phyloP scores from a whole-genome alignment of 2,329 filamentous ascomycete species.

The Xylaria sp. region DNA sequence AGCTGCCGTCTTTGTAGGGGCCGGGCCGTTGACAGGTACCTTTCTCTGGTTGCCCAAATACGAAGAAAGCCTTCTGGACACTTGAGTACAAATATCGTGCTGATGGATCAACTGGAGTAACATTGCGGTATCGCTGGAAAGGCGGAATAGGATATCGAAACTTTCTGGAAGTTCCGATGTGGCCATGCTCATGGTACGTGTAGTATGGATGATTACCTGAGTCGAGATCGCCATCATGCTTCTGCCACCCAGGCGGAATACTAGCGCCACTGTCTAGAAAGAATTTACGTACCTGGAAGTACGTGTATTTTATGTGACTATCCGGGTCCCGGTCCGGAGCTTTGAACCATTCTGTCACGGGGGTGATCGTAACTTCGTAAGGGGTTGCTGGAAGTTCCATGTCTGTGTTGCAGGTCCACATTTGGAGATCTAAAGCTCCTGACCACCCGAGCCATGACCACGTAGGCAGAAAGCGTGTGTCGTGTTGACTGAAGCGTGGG shows the following conservation, averaged over 20 bases:
- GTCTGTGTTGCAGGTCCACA: slow-evolving; percentile 25
- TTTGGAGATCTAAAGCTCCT: slow-evolving; percentile 20
- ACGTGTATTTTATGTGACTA: slow-evolving; percentile 14
- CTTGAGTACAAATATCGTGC: slow-evolving; percentile 14
- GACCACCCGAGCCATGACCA: slow-evolving; percentile 30
- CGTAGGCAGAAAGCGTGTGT: slow-evolving; percentile 13
- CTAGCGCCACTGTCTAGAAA: slow-evolving; percentile 5
- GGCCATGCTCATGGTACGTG: slow-evolving; percentile 16
- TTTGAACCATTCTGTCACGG: slow-evolving; percentile 24
- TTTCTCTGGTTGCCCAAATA: slow-evolving; percentile 12
- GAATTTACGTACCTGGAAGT: slow-evolving; percentile 16
- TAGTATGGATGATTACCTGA: slow-evolving; percentile 19
- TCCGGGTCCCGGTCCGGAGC: neutral
- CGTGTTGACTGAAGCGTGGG: slow-evolving; percentile 11
- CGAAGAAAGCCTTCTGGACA: slow-evolving; percentile 20
- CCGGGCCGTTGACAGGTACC: neutral
- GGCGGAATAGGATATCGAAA: slow-evolving; percentile 28
- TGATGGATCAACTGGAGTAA: slow-evolving; percentile 13
- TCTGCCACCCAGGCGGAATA: slow-evolving; percentile 12
- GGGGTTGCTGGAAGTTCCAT: slow-evolving; percentile 11
- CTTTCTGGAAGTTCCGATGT: slow-evolving; percentile 14
- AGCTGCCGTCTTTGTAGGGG: neutral
- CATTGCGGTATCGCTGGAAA: slow-evolving; percentile 18
- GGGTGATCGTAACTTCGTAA: slow-evolving; percentile 17
- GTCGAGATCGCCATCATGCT: slow-evolving; percentile 5